Conservation (phyloP, 1,284 basidiomycete species). For the Chalciporus sp. region DNA sequence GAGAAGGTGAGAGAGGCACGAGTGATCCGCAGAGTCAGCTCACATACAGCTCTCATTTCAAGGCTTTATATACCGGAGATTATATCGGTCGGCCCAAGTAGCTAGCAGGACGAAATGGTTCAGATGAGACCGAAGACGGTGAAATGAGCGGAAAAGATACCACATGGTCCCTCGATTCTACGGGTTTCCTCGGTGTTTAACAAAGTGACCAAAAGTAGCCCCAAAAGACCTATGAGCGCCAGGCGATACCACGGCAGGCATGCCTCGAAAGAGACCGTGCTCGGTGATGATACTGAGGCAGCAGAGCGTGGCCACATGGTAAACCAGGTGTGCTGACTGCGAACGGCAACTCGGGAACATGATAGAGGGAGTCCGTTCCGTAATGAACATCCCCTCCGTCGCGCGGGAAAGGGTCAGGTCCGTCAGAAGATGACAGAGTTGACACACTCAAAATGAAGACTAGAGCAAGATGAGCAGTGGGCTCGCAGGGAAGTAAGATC, state of each 20-base stretch:
- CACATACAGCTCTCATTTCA: background rate
- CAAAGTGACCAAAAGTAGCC: constrained; percentile 6
- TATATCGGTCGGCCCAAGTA: background rate
- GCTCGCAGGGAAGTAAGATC: background rate
- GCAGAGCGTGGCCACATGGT: constrained; percentile 4
- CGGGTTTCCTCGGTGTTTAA: background rate
- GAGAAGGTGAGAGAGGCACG: background rate
- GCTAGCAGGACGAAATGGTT: background rate
- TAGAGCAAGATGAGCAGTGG: background rate
- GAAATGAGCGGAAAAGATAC: background rate
- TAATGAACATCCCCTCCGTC: background rate
- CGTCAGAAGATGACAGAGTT: background rate
- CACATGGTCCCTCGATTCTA: constrained; percentile 3
- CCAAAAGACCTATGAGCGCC: background rate
- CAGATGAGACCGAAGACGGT: constrained; percentile 9
- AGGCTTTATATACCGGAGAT: constrained; percentile 20
- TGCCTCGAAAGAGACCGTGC: background rate
- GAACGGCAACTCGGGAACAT: background rate
- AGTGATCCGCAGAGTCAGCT: constrained; percentile 5
- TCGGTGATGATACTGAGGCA: background rate
- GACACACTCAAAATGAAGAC: background rate
- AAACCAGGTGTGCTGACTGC: background rate
- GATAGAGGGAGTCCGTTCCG: background rate
- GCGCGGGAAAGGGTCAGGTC: too few species aligned
- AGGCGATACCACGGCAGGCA: background rate